Conservation (phyloP, 169 alveolate genomes). For the Cryptosporidium xiaoi region DNA sequence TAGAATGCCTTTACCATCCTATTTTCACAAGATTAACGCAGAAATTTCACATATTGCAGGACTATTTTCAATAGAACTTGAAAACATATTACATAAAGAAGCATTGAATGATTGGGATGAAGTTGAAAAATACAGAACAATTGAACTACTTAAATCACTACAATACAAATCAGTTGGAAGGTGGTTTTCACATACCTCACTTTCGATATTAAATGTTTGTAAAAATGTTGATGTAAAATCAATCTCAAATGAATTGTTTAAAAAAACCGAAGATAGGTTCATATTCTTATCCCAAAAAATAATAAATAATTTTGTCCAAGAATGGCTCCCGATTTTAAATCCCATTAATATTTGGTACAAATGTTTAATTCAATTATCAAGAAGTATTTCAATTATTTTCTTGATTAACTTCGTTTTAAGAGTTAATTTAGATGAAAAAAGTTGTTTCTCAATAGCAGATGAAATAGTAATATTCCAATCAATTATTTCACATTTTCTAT, state of each 20-base stretch:
- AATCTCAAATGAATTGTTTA: background rate
- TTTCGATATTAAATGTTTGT: background rate
- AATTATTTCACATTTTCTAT: conserved; percentile 29
- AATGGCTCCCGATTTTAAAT: conserved; percentile 33
- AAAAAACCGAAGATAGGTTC: background rate
- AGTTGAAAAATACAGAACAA: conserved; percentile 1
- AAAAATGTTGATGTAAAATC: background rate
- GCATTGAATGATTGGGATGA: background rate
- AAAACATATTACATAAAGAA: conserved; percentile 22
- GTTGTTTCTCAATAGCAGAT: conserved; percentile 51
- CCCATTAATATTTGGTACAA: conserved; percentile 31
- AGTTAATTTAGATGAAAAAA: conserved; percentile 15
- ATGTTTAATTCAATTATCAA: conserved; percentile 28
- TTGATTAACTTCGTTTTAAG: conserved; percentile 27
- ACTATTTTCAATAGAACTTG: conserved; percentile 13
- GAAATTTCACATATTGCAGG: conserved; percentile 15
- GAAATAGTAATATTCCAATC: conserved; percentile 41
- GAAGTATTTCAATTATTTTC: conserved; percentile 37
- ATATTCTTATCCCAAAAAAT: conserved; percentile 20
- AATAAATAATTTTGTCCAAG: conserved; percentile 10
- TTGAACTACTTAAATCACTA: conserved; percentile 41
- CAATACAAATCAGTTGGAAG: conserved; percentile 42
- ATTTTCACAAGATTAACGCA: conserved; percentile 34
- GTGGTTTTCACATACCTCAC: conserved; percentile 33
- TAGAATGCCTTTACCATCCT: conserved; percentile 12